Evolutionary conservation across 306 rosid genomes (phyloP).

Genomic region (Cyclanthera cordifolia): DNA sequence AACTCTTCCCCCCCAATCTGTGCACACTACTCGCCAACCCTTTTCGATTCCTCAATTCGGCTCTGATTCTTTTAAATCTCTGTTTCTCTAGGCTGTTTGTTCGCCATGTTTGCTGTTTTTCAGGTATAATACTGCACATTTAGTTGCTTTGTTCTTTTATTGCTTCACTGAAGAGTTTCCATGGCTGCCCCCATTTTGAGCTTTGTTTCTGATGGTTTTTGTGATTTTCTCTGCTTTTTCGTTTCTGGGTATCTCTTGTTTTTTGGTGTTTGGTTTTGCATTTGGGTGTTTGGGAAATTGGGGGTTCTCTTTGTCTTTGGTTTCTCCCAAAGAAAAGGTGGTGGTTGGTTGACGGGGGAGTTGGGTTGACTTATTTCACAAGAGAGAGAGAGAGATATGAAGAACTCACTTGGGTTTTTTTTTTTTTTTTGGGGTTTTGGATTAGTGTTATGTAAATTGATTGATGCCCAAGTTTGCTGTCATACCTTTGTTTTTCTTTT

Average conservation of each 20-base stretch:
- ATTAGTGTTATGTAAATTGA: background rate
- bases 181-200: background rate
- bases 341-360: slow-evolving; percentile 66
- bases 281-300: background rate
- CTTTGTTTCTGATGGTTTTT: background rate
- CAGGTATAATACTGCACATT: background rate
- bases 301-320: slow-evolving; percentile 12
- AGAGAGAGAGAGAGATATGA: slow-evolving; percentile 15
- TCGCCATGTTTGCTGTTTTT: background rate
- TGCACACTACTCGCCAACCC: background rate
- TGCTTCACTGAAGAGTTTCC: background rate
- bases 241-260: slow-evolving; percentile 5
- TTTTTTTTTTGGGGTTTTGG: background rate
- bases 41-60: background rate
- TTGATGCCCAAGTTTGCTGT: background rate
- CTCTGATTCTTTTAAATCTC: background rate
- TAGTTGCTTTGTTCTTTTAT: background rate
- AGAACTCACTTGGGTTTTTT: slow-evolving; percentile 8
- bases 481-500: background rate
- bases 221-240: background rate
- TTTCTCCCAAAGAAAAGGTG: slow-evolving; percentile 46
- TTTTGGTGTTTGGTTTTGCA: background rate
- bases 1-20: too few relatives aligned
- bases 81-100: background rate
- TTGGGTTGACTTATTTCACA: slow-evolving; percentile 51